Evolutionary conservation across 768 basidiomycete species (phyloP).

Genomic region (Mrakia blollopis): DNA sequence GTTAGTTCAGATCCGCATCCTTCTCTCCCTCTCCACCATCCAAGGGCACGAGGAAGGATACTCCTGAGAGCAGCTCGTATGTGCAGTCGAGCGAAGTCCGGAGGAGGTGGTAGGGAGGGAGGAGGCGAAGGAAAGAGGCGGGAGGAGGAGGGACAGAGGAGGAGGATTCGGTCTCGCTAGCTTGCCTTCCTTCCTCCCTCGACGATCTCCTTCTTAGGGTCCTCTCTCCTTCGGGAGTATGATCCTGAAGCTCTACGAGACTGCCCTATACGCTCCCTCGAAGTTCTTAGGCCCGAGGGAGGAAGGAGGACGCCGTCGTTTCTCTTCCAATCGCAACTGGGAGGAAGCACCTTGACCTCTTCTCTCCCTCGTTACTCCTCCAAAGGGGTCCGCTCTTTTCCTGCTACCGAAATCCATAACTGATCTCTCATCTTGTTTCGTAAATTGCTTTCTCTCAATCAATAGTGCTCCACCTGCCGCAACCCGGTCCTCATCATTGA

Average conservation of each 20-base stretch:
- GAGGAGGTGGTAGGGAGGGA: background rate
- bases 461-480: conserved; percentile 31
- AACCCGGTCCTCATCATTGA: conserved; percentile 10
- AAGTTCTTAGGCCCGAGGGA: too few species aligned
- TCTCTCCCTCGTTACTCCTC: too few species aligned
- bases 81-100: background rate
- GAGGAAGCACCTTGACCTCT: too few species aligned
- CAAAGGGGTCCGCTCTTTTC: background rate
- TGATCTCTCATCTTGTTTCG: background rate
- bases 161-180: background rate
- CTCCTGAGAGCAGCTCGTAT: background rate
- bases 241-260: too few species aligned
- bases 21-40: too few species aligned
- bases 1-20: conserved; percentile 8
- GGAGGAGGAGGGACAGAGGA: background rate
- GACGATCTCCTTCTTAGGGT: background rate
- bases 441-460: background rate
- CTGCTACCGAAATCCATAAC: background rate
- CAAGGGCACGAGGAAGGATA: too few species aligned
- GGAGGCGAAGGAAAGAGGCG: background rate
- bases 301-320: too few species aligned
- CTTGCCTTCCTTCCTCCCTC: background rate
- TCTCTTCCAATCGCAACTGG: too few species aligned
- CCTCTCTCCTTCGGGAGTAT: too few species aligned
- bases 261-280: too few species aligned